Conservation (phyloP, 1,139 yeast genomes). For the Saccharomyces hybrid region DNA sequence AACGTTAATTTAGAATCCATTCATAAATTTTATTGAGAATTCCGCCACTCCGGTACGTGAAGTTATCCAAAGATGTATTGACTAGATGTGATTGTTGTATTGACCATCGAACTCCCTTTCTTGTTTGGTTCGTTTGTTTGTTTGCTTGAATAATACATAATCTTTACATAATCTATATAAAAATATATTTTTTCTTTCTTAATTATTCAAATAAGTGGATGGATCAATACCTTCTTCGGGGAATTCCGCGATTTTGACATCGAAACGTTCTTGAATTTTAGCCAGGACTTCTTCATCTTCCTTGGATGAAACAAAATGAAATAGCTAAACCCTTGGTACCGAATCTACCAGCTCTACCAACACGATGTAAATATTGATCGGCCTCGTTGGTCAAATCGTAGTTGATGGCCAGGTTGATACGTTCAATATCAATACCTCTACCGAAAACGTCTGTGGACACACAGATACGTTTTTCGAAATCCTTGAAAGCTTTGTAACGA, state of each 20-base stretch:
- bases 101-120: constrained; percentile 7
- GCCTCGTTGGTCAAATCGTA: constrained; percentile 87
- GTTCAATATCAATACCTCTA: constrained; percentile 98
- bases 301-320: constrained; percentile 75
- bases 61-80: too few species aligned
- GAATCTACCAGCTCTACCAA: constrained; percentile 99
- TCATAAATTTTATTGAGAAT: neutral
- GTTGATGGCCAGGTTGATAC: constrained; percentile 95
- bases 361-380: constrained; percentile 97
- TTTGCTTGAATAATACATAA: constrained; percentile 1
- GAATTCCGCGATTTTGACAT: constrained; percentile 87
- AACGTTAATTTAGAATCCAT: constrained; percentile 6
- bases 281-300: constrained; percentile 87
- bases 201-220: constrained; percentile 95
- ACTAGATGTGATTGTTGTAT: too few species aligned
- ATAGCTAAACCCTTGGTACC: constrained; percentile 98
- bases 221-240: constrained; percentile 99
- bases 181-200: constrained; percentile 15
- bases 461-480: constrained; percentile 96
- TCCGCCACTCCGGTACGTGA: too few species aligned
- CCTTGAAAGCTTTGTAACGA: constrained; percentile 92
- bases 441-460: constrained; percentile 98
- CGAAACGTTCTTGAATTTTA: constrained; percentile 94
- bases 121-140: neutral
- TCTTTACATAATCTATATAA: constrained; percentile 1